Base-by-base conservation (phyloP, 768 basidiomycete genomes). In the Ramaria sp. region DNA sequence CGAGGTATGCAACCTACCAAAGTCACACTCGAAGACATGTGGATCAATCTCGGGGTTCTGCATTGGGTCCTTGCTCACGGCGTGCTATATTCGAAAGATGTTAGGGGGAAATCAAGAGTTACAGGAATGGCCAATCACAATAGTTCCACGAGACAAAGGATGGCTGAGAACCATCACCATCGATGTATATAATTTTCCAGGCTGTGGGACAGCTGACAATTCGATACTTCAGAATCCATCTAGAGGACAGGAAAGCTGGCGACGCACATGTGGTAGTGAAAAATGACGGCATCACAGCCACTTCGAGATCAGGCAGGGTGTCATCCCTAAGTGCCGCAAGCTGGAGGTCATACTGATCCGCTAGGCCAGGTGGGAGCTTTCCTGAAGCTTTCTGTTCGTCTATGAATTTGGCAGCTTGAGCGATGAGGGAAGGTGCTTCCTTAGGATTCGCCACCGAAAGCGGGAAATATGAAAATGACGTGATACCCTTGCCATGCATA, bases 131-230 rank as follows among this genome's bases (percentile, higher is more conserved):
- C 31, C 4, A 31, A 74, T 39, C 51, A 78, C 78, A 57, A 81
- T 75, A 0, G 74, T 70, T 1, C 80, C 79, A 11, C 78, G 66
- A 10, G 75, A 77, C 60, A 78, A 71, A 1, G 70, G 69, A 51
- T 80, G 74, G 54, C 76, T 75, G n/a, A 70, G 60, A 0, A 69
- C 67, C 6, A 62, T 63, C 6, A 69, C 49, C 15, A 79, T 43
- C 0, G 74, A 71, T 22, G 75, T 46, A 60, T 80, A 80, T 20
- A 65, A 69, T 62, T 75, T 76, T 1, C 72, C 73, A 0, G 69
- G 61, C 57, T 68, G 69, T 11, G 48, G 48, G 15, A 15, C 24
- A 22, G 20, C 51, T 20, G 24, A 22, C 51, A 13, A 15, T 17
- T 4, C 4, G 1, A 34, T 6, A 22, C 24, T 15, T 52, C 51